Conservation (phyloP, 495 filamentous ascomycete genomes). For the Penicillium odoratum region DNA sequence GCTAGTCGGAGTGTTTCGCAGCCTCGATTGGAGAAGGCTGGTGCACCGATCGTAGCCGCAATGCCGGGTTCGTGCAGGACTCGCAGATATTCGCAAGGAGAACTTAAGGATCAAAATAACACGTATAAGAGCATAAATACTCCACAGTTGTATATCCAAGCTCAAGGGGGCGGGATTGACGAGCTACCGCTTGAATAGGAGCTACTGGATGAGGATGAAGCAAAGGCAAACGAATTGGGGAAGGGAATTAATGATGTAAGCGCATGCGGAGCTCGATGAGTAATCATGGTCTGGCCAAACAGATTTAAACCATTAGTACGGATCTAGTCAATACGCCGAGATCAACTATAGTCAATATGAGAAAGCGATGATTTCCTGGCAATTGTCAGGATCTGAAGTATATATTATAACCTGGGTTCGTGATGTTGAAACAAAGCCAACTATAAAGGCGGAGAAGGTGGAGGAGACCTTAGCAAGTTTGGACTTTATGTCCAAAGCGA, state of each 20-base stretch:
- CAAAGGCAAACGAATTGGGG: slow-evolving; percentile 2
- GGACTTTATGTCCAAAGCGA: too few species aligned
- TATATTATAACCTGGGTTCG: too few species aligned
- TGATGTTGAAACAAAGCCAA: too few species aligned
- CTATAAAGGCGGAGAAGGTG: too few species aligned
- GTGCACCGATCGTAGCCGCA: slow-evolving; percentile 10
- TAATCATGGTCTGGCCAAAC: background rate
- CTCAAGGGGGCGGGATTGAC: background rate
- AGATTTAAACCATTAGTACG: background rate
- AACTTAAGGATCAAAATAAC: background rate
- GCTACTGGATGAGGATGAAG: slow-evolving; percentile 5
- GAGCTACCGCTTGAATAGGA: slow-evolving; percentile 3
- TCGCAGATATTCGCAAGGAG: background rate
- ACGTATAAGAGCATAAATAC: too few species aligned
- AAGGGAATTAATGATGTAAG: slow-evolving; percentile 15
- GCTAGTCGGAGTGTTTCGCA: background rate
- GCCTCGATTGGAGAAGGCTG: slow-evolving; percentile 15
- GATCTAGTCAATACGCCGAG: background rate
- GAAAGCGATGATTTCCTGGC: too few species aligned
- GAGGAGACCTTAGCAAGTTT: too few species aligned
- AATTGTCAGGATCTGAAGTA: too few species aligned
- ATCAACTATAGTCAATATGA: background rate
- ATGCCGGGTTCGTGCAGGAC: slow-evolving; percentile 14
- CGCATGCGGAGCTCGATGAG: background rate
- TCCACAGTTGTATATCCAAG: background rate